Evolutionary conservation across 208 protist species (phyloP).

Genomic region (Wallacemonas sp.): DNA sequence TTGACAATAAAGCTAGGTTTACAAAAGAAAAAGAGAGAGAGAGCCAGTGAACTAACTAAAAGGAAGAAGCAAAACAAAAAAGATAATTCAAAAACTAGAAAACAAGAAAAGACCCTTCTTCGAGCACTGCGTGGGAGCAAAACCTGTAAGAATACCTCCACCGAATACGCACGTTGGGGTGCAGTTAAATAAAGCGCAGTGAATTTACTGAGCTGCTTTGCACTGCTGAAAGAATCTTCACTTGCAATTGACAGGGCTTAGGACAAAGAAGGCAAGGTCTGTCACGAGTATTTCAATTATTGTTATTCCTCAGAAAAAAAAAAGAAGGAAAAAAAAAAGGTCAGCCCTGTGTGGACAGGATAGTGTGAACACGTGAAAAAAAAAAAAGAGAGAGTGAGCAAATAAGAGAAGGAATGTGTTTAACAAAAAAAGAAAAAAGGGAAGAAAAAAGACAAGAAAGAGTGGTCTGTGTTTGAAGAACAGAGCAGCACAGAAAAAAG

Average conservation of each 20-base stretch:
- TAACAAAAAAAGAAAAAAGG: neutral
- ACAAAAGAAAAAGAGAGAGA: neutral
- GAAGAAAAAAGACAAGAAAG: neutral
- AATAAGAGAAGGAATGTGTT: neutral
- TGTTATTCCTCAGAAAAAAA: constrained; percentile 9
- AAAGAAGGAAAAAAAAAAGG: constrained; percentile 1
- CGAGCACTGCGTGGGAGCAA: neutral
- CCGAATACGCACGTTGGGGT: too few species aligned
- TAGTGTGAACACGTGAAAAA: neutral
- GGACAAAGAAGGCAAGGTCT: too few species aligned
- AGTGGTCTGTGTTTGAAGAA: neutral
- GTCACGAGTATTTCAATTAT: too few species aligned
- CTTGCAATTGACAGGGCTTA: too few species aligned
- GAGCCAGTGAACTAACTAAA: too few species aligned
- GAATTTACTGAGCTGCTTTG: too few species aligned
- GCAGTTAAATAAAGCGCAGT: too few species aligned
- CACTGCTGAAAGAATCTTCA: too few species aligned
- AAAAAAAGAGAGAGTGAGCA: neutral
- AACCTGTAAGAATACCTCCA: neutral
- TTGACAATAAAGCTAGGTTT: too few species aligned
- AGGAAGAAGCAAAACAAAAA: neutral
- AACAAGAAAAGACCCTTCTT: neutral
- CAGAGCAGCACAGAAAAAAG: neutral
- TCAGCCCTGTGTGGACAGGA: neutral
- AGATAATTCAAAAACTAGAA: neutral